Evolutionary conservation across 805 yeast genomes (phyloP), one percentile per base, ranked within the genome.

Genomic region (Nadsonia fulvescens): DNA sequence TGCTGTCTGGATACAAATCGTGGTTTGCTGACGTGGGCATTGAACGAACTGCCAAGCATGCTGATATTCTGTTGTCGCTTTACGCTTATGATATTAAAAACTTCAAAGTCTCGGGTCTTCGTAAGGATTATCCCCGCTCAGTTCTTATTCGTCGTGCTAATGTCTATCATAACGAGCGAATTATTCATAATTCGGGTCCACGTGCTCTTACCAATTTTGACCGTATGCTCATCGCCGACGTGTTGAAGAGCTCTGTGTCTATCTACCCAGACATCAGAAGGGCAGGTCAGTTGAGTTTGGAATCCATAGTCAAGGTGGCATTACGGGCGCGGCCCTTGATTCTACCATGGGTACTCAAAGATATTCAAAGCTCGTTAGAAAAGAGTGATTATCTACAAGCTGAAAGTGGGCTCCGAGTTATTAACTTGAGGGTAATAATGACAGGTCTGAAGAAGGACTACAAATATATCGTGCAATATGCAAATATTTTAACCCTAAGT

Each of bases 11-110:
- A 3, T 43, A 74, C 22, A 68, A 73, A 34, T 66, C 73, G 5
- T 89, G 91, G 79, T 71, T 74, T 37, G 58, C 74, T 14, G 89
- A 81, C 42, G 73, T 74, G 14, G 92, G 93, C 2, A 61, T 66
- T 29, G 91, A 78, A 37, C 53, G 74, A 8, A 47, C 72, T 1
- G 60, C 70, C 25, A 70, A 61, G 21, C 52, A 61, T 3, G 65
- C 69, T 31, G 71, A 68, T 23, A 63, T 53, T 15, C 46, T 70
- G 4, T 52, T 54, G 18, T 54, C 72, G 17, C 66, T 66, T 24
- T 65, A 69, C 32, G 56, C 60, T 1, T 69, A 63, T 39, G 55
- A 73, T 28, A 63, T 63, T 23, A 60, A 62, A 19, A 54, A 69
- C 6, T 83, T 75, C 40, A 56, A 65, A n/a, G 51, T 77, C 4